Evolutionary conservation across 2,329 filamentous ascomycete genomes (phyloP).

Genomic region (Biscogniauxia sp.): DNA sequence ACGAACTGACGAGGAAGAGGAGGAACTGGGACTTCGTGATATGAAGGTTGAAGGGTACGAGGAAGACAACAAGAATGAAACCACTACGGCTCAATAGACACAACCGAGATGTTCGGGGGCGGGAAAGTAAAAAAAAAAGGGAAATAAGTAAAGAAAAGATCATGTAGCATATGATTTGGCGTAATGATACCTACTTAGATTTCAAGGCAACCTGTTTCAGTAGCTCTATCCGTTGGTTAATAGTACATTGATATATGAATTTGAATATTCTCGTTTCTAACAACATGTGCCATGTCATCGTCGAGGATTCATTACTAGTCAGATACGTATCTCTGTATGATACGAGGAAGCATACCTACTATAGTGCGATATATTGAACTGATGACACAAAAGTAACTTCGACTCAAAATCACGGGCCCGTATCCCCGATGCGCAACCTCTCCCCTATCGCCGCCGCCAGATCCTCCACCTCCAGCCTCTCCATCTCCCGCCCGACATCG

Average conservation of each 20-base stretch:
- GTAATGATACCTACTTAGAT: conserved; percentile 19
- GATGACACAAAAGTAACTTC: too few relatives aligned
- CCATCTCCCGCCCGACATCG: conserved; percentile 16
- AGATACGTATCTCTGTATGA: too few relatives aligned
- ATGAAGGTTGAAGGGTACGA: conserved; percentile 93
- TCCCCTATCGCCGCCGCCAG: conserved; percentile 9
- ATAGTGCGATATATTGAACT: too few relatives aligned
- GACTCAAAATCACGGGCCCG: background rate
- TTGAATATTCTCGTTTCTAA: background rate
- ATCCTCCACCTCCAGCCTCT: conserved; percentile 13
- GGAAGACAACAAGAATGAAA: conserved; percentile 40
- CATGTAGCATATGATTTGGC: conserved; percentile 5
- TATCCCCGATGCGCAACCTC: conserved; percentile 11
- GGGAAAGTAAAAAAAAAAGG: background rate
- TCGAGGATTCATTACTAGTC: too few relatives aligned
- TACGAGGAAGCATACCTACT: too few relatives aligned
- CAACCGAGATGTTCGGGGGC: background rate
- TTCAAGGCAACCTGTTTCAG: background rate
- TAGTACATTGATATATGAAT: background rate
- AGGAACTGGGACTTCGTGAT: conserved; percentile 84
- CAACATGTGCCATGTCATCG: too few relatives aligned
- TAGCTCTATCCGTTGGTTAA: background rate
- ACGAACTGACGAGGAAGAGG: conserved; percentile 87
- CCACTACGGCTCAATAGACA: conserved; percentile 6
- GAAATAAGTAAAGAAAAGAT: conserved; percentile 3